phyloP scores from a whole-genome alignment of 129 eudicot genomes.

The Escallonia herrerae region DNA sequence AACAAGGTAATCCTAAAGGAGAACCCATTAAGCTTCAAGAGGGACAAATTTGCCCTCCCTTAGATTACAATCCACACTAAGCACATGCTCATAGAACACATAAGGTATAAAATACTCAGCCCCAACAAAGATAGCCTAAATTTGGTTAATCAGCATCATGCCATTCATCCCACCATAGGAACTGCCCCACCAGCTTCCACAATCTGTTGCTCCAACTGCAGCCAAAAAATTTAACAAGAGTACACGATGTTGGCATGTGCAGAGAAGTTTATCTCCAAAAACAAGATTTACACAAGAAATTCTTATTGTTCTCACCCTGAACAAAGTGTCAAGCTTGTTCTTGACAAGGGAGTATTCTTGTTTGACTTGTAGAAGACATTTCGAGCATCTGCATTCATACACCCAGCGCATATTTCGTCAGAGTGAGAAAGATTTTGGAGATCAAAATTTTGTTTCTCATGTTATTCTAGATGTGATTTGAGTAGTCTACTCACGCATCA shows the following conservation, averaged over 20 bases:
- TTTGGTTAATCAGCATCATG: too few relatives aligned
- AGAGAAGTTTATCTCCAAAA: too few relatives aligned
- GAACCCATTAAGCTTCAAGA: not conserved
- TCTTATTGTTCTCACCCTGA: constrained; percentile 33
- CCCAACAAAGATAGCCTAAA: too few relatives aligned
- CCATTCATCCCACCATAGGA: constrained; percentile 34
- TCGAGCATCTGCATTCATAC: constrained; percentile 52
- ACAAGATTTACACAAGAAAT: not conserved
- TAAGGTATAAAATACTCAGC: too few relatives aligned
- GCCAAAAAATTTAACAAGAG: not conserved
- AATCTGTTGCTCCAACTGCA: constrained; percentile 78
- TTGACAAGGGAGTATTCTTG: constrained; percentile 64
- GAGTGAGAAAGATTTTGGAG: not conserved
- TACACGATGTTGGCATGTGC: not conserved
- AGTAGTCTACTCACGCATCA: constrained; percentile 39
- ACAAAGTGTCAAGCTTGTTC: constrained; percentile 67
- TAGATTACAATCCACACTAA: constrained; percentile 7
- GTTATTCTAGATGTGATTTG: not conserved
- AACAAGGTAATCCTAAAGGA: too few relatives aligned
- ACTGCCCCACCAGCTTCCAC: constrained; percentile 66
- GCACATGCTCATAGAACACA: constrained; percentile 6
- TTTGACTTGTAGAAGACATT: constrained; percentile 52
- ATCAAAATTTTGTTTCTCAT: too few relatives aligned
- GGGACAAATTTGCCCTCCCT: constrained; percentile 4
- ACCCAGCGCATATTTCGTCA: constrained; percentile 4